Conservation (phyloP, 2,329 filamentous ascomycete species). For the Pseudogymnoascus destructans region DNA sequence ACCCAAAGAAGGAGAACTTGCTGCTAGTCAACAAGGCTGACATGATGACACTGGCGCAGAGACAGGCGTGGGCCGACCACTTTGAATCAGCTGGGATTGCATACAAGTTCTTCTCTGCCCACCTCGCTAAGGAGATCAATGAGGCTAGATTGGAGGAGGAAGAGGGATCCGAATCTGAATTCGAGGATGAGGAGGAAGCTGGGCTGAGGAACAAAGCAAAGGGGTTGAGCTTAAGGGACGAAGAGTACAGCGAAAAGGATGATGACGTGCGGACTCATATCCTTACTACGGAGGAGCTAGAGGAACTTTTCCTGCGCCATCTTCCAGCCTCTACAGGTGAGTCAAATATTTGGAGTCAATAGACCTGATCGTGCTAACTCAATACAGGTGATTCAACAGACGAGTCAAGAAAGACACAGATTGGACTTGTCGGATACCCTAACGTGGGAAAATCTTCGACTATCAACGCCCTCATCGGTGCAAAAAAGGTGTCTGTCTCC, state of each 20-base stretch:
- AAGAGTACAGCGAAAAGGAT: slow-evolving; percentile 26
- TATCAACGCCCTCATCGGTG: slow-evolving; percentile 95
- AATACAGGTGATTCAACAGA: slow-evolving; percentile 32
- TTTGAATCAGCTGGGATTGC: slow-evolving; percentile 69
- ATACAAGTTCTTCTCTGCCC: slow-evolving; percentile 94
- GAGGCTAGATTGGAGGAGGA: slow-evolving; percentile 49
- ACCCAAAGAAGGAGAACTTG: slow-evolving; percentile 77
- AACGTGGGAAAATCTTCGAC: slow-evolving; percentile 99
- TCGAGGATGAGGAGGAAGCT: slow-evolving; percentile 28
- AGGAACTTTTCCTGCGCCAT: slow-evolving; percentile 73
- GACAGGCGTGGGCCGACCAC: slow-evolving; percentile 73
- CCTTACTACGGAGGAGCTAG: slow-evolving; percentile 82
- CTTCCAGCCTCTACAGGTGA: slow-evolving; percentile 46
- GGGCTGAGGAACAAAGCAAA: slow-evolving; percentile 32
- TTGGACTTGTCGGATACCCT: slow-evolving; percentile 92
- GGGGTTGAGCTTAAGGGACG: slow-evolving; percentile 26
- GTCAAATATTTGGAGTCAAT: slow-evolving; percentile 15
- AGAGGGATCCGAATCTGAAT: slow-evolving; percentile 28
- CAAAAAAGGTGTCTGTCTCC: slow-evolving; percentile 97
- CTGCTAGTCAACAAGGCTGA: slow-evolving; percentile 96
- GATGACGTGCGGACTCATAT: slow-evolving; percentile 52
- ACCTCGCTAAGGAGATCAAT: slow-evolving; percentile 77
- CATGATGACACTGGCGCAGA: slow-evolving; percentile 87
- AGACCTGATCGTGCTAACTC: slow-evolving; percentile 19
- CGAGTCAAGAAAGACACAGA: slow-evolving; percentile 56